phyloP scores from a whole-genome alignment of 805 yeast species.

The Hanseniaspora valbyensis region DNA sequence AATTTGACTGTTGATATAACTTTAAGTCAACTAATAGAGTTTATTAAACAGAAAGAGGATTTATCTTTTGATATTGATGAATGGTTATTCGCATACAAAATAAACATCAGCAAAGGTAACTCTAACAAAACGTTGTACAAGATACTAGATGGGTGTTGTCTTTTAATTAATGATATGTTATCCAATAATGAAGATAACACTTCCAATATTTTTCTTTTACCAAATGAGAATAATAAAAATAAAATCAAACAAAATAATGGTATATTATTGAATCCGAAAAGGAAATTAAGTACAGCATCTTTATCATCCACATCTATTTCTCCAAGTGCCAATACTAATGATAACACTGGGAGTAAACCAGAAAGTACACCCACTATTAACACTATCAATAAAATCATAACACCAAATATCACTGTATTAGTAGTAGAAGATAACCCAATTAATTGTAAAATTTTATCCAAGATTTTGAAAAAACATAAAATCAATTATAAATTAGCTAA shows the following conservation, averaged over 20 bases:
- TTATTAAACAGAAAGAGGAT: not conserved
- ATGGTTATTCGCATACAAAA: conserved; percentile 4
- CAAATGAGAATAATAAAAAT: not conserved
- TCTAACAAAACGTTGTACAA: conserved; percentile 7
- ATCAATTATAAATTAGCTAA: conserved; percentile 79
- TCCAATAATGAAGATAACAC: not conserved
- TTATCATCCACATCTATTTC: not conserved
- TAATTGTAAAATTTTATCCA: conserved; percentile 82
- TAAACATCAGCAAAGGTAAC: not conserved
- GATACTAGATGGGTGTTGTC: not conserved
- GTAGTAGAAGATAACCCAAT: conserved; percentile 95
- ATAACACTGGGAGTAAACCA: not conserved
- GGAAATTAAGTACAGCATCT: not conserved
- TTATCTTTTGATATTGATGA: not conserved
- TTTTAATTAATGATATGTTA: conserved; percentile 3
- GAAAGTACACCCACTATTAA: conserved; percentile 1
- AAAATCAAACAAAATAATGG: conserved; percentile 3
- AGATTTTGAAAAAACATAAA: conserved; percentile 73
- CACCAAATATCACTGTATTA: conserved; percentile 80
- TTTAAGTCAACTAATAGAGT: not conserved
- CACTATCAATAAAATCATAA: conserved; percentile 26
- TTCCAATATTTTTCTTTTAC: not conserved
- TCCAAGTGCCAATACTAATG: not conserved
- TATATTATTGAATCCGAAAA: not conserved
- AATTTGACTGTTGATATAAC: not conserved